Evolutionary conservation across 306 rosid species (phyloP).

Genomic region (Elaeagnus macrophylla): DNA sequence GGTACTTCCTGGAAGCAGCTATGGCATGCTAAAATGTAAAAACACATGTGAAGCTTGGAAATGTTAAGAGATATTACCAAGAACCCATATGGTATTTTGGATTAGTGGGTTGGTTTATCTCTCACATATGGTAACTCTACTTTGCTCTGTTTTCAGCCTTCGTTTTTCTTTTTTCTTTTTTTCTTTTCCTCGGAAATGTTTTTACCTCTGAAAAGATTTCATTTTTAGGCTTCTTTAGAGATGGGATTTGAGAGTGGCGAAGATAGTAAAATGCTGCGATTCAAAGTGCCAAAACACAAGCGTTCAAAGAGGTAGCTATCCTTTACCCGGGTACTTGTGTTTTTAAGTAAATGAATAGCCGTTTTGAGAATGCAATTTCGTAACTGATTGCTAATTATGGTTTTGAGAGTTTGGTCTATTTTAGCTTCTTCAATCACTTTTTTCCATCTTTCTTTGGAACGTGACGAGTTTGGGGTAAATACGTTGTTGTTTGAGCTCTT

Average conservation of each 20-base stretch:
- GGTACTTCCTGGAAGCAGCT: conserved; percentile 31
- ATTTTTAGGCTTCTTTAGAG: conserved; percentile 29
- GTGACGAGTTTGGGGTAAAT: background rate
- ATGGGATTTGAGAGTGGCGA: conserved; percentile 50
- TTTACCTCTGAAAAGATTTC: conserved; percentile 23
- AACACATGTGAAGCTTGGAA: conserved; percentile 23
- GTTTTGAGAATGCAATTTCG: background rate
- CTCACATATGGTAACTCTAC: conserved; percentile 23
- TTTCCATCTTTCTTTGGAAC: background rate
- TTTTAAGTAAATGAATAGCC: background rate
- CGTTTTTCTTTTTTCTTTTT: background rate
- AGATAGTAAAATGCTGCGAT: conserved; percentile 41
- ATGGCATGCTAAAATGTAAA: conserved; percentile 24
- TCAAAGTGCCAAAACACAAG: conserved; percentile 51
- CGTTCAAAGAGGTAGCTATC: conserved; percentile 73
- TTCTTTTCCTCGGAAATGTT: conserved; percentile 9
- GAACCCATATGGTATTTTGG: conserved; percentile 24
- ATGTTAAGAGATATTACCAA: conserved; percentile 24
- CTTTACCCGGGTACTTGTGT: conserved; percentile 12
- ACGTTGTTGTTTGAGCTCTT: conserved; percentile 8
- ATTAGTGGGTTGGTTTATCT: conserved; percentile 19
- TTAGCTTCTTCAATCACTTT: background rate
- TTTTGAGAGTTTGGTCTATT: no score
- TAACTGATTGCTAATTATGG: background rate
- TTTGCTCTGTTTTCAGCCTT: conserved; percentile 18